A percentile compares a stretch with the other conserved stretches of the same genome.
Evolutionary conservation across 2,329 filamentous ascomycete species (phyloP).

Genomic region (Penicillium sp.): DNA sequence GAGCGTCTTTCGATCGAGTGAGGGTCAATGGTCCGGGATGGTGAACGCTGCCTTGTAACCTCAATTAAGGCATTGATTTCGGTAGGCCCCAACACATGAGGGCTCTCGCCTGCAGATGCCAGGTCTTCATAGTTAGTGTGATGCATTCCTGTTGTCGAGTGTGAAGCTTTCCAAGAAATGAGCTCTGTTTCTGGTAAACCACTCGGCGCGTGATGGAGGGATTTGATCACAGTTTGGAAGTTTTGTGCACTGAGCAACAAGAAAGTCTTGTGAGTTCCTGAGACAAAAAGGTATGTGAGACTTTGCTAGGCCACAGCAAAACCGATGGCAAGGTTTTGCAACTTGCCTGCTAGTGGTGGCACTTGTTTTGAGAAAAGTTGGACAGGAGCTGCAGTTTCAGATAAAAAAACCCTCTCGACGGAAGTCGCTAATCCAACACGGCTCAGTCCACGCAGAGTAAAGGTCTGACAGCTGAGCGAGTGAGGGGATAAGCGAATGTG

Average conservation of each 20-base stretch:
- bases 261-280: not conserved
- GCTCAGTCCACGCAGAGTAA: not conserved
- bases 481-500: not conserved
- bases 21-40: not conserved
- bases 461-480: not conserved
- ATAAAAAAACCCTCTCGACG: not conserved
- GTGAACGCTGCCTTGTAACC: not conserved
- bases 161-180: not conserved
- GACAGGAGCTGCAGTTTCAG: not conserved
- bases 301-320: too few species aligned
- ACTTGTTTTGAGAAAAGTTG: not conserved
- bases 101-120: not conserved
- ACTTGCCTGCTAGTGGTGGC: not conserved
- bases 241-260: not conserved
- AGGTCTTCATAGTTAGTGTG: too few species aligned
- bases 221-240: not conserved
- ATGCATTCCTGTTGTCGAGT: not conserved
- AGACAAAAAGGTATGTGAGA: constrained; percentile 5
- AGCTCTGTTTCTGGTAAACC: constrained; percentile 1
- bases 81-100: too few species aligned
- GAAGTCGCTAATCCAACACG: not conserved
- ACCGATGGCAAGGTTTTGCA: too few species aligned
- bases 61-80: not conserved
- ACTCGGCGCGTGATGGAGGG: not conserved
- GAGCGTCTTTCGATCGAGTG: not conserved